Conservation (phyloP, 208 protist genomes). For the Sergeia podlipaevii region DNA sequence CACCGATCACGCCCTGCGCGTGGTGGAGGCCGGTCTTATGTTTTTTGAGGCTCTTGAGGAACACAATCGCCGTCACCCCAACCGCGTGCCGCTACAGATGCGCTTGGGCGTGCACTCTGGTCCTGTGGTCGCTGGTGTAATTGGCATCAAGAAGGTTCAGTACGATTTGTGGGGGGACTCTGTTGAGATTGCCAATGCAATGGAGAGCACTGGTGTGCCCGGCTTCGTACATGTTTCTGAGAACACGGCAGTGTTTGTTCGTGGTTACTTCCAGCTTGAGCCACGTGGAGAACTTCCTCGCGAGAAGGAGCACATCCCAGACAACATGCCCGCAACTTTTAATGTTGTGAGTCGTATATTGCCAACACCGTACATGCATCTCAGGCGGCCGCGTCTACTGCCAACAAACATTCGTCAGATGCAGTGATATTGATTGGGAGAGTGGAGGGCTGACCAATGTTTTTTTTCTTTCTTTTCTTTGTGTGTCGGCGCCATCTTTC, state of each 20-base stretch:
- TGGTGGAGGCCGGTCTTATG: constrained; percentile 25
- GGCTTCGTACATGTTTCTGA: constrained; percentile 30
- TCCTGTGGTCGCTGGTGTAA: constrained; percentile 32
- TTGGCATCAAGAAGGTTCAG: constrained; percentile 37
- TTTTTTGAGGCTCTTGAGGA: constrained; percentile 26
- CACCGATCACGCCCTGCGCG: constrained; percentile 26
- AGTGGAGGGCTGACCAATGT: no score
- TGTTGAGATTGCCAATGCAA: constrained; percentile 29
- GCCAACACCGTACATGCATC: constrained; percentile 23
- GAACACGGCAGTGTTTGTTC: constrained; percentile 10
- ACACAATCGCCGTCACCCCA: constrained; percentile 28
- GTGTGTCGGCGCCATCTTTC: no score
- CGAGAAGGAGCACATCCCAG: constrained; percentile 28
- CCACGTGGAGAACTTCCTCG: constrained; percentile 19
- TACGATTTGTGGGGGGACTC: constrained; percentile 50
- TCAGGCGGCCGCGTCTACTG: constrained; percentile 10
- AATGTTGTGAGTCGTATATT: constrained; percentile 14
- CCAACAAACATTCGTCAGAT: constrained; percentile 7
- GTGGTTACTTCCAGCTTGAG: constrained; percentile 14
- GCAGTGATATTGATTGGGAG: no score
- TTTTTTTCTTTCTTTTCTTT: no score
- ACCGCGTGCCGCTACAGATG: constrained; percentile 29
- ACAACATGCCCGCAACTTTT: constrained; percentile 22
- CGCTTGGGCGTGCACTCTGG: constrained; percentile 34
- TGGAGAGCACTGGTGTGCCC: constrained; percentile 36